Evolutionary conservation across 2,329 filamentous ascomycete genomes (phyloP), one percentile per base, ranked within the genome.

Genomic region (Magnaporthales sp.): DNA sequence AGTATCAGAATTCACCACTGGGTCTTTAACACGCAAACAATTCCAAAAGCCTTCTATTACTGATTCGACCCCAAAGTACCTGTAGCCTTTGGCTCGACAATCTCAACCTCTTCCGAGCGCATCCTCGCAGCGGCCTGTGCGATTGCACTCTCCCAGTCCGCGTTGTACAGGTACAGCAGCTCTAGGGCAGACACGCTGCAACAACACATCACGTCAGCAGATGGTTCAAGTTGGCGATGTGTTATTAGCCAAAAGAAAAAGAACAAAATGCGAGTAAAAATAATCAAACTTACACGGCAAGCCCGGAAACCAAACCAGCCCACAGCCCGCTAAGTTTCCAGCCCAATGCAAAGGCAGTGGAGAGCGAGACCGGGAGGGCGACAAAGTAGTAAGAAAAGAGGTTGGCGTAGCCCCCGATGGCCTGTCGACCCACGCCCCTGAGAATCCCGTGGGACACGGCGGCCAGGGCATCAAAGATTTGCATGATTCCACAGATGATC

Each of bases 351-450:
- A 92, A 92, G 0, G 85, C 87, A 0, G 85, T 85, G 6, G 84
- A 85, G 70, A 92, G 87, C 69, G 85, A 87, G 54, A 92, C 84
- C 0, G 90, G 90, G 75, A 93, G 82, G 0, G 89, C 90, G 58
- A 92, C 81, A 15, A 80, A 80, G 76, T 92, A 93, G 76, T 92
- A 92, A 27, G 86, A 87, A 69, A 91, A 86, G 0, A 92, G 75
- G 69, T 89, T 89, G 1, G 90, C 84, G 72, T 89, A 92, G 0
- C 89, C 89, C 2, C 90, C 90, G 63, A 92, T 82, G 67, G 88
- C 85, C 74, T 92, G 90, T 32, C 88, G 80, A 0, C 90, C 90
- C 2, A 92, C 78, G 3, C 90, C 90, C 60, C 90, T 81, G 19
- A 93, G 79, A 24, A 92, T 82, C 63, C 90, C 90, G 70, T 90